Evolutionary conservation across 2,329 filamentous ascomycete species (phyloP), one percentile per base, ranked within the genome.

Genomic region (Ophiostoma ulmi): DNA sequence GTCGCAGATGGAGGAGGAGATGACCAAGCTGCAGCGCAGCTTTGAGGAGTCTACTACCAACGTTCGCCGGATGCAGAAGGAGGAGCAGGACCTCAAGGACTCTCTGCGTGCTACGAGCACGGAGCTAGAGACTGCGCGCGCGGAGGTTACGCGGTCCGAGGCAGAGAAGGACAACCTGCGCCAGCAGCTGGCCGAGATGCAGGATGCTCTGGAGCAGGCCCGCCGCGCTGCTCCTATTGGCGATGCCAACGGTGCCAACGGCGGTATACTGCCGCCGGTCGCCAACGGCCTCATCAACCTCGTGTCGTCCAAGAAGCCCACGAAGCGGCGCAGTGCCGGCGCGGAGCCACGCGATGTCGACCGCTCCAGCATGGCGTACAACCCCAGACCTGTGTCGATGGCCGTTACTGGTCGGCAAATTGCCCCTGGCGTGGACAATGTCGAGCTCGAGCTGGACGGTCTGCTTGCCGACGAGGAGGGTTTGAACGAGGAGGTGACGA

Each of bases 311-410:
- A 98, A 98, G 88, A 97, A 97, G 82, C 74, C 74, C 20, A 93
- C 94, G 61, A 97, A 98, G 85, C 87, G 95, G 77, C 88, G 95
- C 75, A 98, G 94, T 79, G 94, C 93, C 71, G 94, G 93, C 66
- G 90, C 91, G 22, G 94, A 97, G 79, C 88, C 88, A 72, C 90
- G 92, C 75, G 91, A 94, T 65, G 84, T 92, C 75, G 94, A 98
- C 81, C 90, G 95, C 73, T 96, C 96, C 84, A 97, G 93, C 79
- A 90, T 87, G 72, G 90, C 93, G 11, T 99, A 95, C 85, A 97
- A 95, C 81, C 95, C 95, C 73, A 88, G 95, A 35, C 95, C 95
- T 35, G 92, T 97, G 44, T 99, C 95, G 5, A 97, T 99, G 94
- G 94, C 94, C 69, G 87, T 97, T 75, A 87, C 88, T 67, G 84